These are phyloP conservation scores for Fomes fomentarius DNA, from an alignment of 1,284 basidiomycete genomes.

Conservation along the genomic window DNA sequence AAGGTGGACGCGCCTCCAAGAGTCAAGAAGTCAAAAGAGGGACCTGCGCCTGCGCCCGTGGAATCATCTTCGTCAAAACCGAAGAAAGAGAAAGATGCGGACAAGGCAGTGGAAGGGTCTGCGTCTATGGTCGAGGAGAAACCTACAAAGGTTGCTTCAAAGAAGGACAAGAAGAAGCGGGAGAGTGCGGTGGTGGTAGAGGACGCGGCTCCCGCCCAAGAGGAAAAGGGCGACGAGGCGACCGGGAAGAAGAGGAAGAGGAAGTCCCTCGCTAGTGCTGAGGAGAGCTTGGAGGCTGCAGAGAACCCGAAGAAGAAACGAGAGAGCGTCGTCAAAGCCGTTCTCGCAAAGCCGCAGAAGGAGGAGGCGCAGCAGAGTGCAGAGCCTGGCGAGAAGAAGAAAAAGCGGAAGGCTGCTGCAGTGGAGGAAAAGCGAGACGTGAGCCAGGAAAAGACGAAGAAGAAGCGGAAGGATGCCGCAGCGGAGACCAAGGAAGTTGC, in stretches of 20 bases:
- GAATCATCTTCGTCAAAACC: slow-evolving; percentile 15
- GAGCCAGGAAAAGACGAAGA: slow-evolving; percentile 8
- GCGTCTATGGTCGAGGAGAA: slow-evolving; percentile 6
- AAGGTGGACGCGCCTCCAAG: slow-evolving; percentile 13
- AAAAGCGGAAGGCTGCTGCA: slow-evolving; percentile 5
- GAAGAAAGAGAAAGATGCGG: slow-evolving; percentile 13
- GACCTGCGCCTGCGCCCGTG: not conserved
- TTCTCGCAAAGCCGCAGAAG: not conserved
- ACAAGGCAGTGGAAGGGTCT: slow-evolving; percentile 6
- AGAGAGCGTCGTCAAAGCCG: not conserved
- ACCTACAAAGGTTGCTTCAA: not conserved
- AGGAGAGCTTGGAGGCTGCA: not conserved
- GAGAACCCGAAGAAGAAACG: slow-evolving; percentile 10
- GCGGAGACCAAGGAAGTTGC: slow-evolving; percentile 2
- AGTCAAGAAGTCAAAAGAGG: slow-evolving; percentile 14
- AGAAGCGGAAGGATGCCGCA: slow-evolving; percentile 9
- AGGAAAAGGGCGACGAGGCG: not conserved
- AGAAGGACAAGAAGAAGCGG: slow-evolving; percentile 11
- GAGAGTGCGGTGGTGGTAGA: slow-evolving; percentile 7
- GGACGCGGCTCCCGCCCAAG: too few species aligned
- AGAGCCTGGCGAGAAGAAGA: slow-evolving; percentile 39
- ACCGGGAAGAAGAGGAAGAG: slow-evolving; percentile 16
- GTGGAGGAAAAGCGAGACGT: not conserved
- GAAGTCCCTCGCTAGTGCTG: slow-evolving; percentile 7
- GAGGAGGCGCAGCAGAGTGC: slow-evolving; percentile 22